Evolutionary conservation across 163 green algal species (phyloP).

Genomic region (Chlamydomonas reinhardtii): DNA sequence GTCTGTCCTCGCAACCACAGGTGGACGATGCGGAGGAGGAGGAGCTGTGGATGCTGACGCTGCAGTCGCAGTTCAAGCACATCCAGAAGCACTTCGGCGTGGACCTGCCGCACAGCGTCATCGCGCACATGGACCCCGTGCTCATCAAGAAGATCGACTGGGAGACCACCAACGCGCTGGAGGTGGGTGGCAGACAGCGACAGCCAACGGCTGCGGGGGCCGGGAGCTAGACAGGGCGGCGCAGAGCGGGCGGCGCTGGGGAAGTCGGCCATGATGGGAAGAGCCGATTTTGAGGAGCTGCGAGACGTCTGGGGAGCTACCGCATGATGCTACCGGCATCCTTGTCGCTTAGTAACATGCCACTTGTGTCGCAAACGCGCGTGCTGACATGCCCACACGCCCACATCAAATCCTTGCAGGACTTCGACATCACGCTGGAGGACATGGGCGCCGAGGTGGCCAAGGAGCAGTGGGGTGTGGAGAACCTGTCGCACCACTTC

Average conservation of each 20-base stretch:
- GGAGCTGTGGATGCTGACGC: conserved; percentile 72
- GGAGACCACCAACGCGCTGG: conserved; percentile 72
- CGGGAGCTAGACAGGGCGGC: too few relatives aligned
- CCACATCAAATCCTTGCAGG: not conserved
- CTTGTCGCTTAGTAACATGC: too few relatives aligned
- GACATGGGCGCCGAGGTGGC: conserved; percentile 65
- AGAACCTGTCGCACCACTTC: conserved; percentile 75
- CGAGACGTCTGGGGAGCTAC: too few relatives aligned
- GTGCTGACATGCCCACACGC: too few relatives aligned
- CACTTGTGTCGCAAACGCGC: too few relatives aligned
- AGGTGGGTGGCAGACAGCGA: conserved; percentile 11
- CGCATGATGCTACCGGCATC: too few relatives aligned
- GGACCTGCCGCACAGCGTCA: conserved; percentile 68
- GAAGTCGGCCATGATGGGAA: too few relatives aligned
- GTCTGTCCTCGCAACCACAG: too few relatives aligned
- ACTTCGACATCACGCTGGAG: conserved; percentile 73
- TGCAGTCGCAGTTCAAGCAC: conserved; percentile 69
- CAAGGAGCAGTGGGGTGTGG: conserved; percentile 74
- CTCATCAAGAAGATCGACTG: conserved; percentile 80
- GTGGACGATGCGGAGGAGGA: conserved; percentile 76
- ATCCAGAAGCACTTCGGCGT: conserved; percentile 70
- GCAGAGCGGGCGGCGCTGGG: too few relatives aligned
- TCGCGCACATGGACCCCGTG: conserved; percentile 77
- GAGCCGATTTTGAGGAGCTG: too few relatives aligned
- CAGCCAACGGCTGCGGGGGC: too few relatives aligned